Conservation (phyloP, 1,284 basidiomycete species). For the Abortiporus biennis region DNA sequence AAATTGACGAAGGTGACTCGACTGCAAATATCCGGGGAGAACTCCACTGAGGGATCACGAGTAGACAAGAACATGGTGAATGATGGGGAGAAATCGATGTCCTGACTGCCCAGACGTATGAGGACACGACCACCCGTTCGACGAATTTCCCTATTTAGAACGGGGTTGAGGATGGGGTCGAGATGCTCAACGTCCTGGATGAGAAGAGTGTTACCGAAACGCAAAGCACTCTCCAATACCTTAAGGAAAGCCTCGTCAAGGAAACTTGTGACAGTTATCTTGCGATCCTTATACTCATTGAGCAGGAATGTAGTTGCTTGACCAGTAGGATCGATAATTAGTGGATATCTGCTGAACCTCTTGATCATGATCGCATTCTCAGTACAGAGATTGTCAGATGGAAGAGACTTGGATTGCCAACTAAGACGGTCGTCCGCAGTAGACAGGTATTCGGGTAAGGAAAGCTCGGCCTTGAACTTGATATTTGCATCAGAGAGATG, state of each 20-base stretch:
- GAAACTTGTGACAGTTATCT: conserved; percentile 98
- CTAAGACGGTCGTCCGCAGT: conserved; percentile 94
- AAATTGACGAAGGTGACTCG: conserved; percentile 99
- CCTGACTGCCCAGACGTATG: conserved; percentile 96
- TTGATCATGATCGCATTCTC: conserved; percentile 99
- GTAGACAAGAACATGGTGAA: conserved; percentile 99
- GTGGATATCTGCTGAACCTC: conserved; percentile 95
- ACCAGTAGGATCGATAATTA: conserved; percentile 99
- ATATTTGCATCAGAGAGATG: conserved; percentile 89
- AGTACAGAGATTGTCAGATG: conserved; percentile 91
- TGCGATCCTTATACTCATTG: conserved; percentile 93
- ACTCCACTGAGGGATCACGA: conserved; percentile 94
- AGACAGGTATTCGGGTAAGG: conserved; percentile 93
- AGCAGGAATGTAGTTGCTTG: conserved; percentile 93
- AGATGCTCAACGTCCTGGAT: conserved; percentile 98
- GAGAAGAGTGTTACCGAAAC: conserved; percentile 95
- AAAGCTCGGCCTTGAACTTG: conserved; percentile 90
- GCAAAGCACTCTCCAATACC: conserved; percentile 96
- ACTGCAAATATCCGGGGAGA: conserved; percentile 98
- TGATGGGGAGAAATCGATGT: conserved; percentile 98
- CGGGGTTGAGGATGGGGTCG: conserved; percentile 96
- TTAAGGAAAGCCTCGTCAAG: conserved; percentile 98
- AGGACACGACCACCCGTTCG: conserved; percentile 95
- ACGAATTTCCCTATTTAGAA: conserved; percentile 95
- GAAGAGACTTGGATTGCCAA: conserved; percentile 95